phyloP scores from a whole-genome alignment of 352 stramenopile genomes.

The Globisporangium ultimum region DNA sequence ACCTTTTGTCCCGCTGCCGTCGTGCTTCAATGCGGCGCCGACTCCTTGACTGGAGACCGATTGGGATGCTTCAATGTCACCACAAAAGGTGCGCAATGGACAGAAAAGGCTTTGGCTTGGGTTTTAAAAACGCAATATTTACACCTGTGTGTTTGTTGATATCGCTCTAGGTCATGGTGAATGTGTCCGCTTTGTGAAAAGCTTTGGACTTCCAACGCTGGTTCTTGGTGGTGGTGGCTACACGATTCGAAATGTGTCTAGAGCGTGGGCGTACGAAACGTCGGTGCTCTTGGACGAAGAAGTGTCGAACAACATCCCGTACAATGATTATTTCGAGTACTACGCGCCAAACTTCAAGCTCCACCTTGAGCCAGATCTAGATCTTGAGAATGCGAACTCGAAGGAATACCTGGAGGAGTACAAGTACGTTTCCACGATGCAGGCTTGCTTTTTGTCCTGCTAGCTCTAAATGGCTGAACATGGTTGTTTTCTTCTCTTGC shows the following conservation, averaged over 20 bases:
- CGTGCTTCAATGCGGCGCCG: constrained; percentile 97
- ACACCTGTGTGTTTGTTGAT: background rate
- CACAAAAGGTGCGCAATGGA: constrained; percentile 53
- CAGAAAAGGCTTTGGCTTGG: too few relatives aligned
- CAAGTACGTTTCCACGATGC: constrained; percentile 46
- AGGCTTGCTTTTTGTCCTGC: too few relatives aligned
- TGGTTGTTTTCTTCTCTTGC: background rate
- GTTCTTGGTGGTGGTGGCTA: constrained; percentile 97
- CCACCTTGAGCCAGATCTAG: constrained; percentile 71
- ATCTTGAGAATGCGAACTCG: constrained; percentile 83
- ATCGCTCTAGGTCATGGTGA: constrained; percentile 90
- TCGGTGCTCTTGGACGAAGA: constrained; percentile 93
- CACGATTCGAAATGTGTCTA: constrained; percentile 96
- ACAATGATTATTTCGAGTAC: constrained; percentile 99
- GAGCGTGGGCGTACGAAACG: constrained; percentile 94
- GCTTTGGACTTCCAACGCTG: constrained; percentile 95
- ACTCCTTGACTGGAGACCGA: constrained; percentile 96
- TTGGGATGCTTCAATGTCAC: constrained; percentile 99
- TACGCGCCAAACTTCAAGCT: constrained; percentile 90
- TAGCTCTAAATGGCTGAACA: too few relatives aligned
- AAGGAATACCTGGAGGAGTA: constrained; percentile 83
- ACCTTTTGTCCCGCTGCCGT: constrained; percentile 95
- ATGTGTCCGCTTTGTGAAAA: constrained; percentile 95
- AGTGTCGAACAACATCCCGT: constrained; percentile 95
- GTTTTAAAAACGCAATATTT: background rate